Percentiles rank a stretch among this genome's conserved stretches.
These are phyloP conservation scores for Gossypium gossypioides DNA, from an alignment of 441 rosid genomes.

Conservation along the genomic window DNA sequence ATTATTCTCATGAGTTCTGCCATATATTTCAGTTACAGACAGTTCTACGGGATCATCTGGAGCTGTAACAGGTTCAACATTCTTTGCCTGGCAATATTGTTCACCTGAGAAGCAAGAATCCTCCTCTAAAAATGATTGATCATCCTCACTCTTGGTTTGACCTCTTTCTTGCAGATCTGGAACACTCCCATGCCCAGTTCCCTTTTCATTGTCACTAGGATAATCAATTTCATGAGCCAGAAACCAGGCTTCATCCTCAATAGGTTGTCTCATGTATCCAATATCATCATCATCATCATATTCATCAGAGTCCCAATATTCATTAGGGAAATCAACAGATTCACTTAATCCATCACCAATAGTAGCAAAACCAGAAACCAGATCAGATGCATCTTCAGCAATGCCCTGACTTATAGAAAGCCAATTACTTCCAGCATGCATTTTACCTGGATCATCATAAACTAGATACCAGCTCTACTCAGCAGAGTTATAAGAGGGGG, in stretches of 20 bases:
- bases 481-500: background rate
- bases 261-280: conserved; percentile 95
- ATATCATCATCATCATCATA: conserved; percentile 93
- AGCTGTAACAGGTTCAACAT: conserved; percentile 48
- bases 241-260: conserved; percentile 96
- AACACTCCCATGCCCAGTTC: conserved; percentile 61
- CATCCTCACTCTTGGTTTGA: conserved; percentile 71
- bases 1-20: conserved; percentile 46
- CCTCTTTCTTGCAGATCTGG: conserved; percentile 65
- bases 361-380: conserved; percentile 95
- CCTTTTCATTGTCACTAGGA: conserved; percentile 96
- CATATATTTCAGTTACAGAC: conserved; percentile 52
- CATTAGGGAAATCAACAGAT: conserved; percentile 77
- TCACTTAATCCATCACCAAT: conserved; percentile 92
- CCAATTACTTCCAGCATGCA: conserved; percentile 82
- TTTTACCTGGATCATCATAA: conserved; percentile 49
- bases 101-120: conserved; percentile 86
- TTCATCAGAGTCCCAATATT: conserved; percentile 98
- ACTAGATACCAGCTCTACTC: conserved; percentile 7
- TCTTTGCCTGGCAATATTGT: conserved; percentile 58
- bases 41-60: conserved; percentile 60
- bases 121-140: conserved; percentile 84
- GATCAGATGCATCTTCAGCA: conserved; percentile 84
- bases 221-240: conserved; percentile 95
- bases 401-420: conserved; percentile 95